Evolutionary conservation across 2,329 filamentous ascomycete species (phyloP).

Genomic region (Xylariaceae sp.): DNA sequence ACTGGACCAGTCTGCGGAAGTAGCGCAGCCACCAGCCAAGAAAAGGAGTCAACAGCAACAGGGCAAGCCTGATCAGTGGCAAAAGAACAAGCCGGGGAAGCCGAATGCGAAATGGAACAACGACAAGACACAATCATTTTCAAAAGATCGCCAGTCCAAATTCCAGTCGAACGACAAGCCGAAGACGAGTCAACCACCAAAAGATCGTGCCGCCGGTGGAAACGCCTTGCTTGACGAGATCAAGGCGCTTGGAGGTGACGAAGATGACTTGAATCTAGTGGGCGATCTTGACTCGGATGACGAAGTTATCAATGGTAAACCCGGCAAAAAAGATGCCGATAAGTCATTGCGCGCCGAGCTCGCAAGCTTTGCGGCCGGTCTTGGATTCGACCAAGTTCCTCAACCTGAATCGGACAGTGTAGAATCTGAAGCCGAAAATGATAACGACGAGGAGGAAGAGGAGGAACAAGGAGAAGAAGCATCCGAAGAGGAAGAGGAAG

Average conservation of each 20-base stretch:
- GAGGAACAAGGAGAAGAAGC: conserved; percentile 5
- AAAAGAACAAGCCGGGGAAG: conserved; percentile 25
- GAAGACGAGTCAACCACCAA: conserved; percentile 1
- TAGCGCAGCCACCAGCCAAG: conserved; percentile 24
- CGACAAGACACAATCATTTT: conserved; percentile 17
- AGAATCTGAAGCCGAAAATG: conserved; percentile 33
- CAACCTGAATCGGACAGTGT: conserved; percentile 37
- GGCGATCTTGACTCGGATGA: conserved; percentile 49
- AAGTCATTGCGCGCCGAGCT: conserved; percentile 47
- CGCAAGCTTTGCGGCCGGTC: conserved; percentile 45
- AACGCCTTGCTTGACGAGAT: conserved; percentile 56
- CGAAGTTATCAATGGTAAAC: conserved; percentile 36
- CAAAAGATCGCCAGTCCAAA: conserved; percentile 12
- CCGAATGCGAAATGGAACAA: conserved; percentile 20
- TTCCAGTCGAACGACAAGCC: conserved; percentile 8
- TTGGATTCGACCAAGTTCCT: conserved; percentile 42
- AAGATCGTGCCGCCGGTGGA: conserved; percentile 24
- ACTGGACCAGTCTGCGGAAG: conserved; percentile 35
- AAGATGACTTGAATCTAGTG: conserved; percentile 58
- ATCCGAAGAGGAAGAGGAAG: neutral
- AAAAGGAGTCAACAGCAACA: conserved; percentile 22
- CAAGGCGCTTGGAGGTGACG: conserved; percentile 58
- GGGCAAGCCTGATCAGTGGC: conserved; percentile 7
- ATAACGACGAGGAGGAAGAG: conserved; percentile 26
- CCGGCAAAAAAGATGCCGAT: conserved; percentile 36